Evolutionary conservation across 2,329 filamentous ascomycete species (phyloP).

Genomic region (Colletotrichum euphorbiae): DNA sequence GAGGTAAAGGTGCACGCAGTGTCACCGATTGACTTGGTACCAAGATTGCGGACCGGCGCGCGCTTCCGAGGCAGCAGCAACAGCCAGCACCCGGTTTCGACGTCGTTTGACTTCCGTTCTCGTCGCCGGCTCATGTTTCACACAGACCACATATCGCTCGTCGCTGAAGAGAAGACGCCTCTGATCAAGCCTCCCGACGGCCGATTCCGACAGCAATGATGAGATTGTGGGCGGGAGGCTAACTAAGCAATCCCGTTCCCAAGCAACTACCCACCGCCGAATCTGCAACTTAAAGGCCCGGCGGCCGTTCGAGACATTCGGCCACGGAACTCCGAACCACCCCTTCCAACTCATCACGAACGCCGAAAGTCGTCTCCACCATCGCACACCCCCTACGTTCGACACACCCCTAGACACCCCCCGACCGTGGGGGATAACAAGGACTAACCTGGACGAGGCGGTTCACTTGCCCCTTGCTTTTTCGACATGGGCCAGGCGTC

Average conservation of each 20-base stretch:
- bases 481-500: conserved; percentile 20
- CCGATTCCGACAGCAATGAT: conserved; percentile 5
- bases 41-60: conserved; percentile 31
- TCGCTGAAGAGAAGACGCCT: conserved; percentile 36
- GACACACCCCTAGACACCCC: conserved; percentile 20
- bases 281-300: conserved; percentile 15
- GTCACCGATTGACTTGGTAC: conserved; percentile 13
- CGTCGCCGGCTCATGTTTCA: conserved; percentile 13
- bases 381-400: neutral
- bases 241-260: conserved; percentile 27
- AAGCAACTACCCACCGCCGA: conserved; percentile 29
- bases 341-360: conserved; percentile 16
- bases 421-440: conserved; percentile 10
- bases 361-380: conserved; percentile 26
- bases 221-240: conserved; percentile 16
- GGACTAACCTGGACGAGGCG: conserved; percentile 3
- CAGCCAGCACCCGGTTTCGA: conserved; percentile 28
- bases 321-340: conserved; percentile 37
- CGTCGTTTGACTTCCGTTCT: conserved; percentile 20
- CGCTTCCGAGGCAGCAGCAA: conserved; percentile 1
- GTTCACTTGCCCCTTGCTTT: conserved; percentile 29
- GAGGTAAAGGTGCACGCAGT: conserved; percentile 26
- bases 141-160: conserved; percentile 22
- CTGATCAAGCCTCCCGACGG: conserved; percentile 29
- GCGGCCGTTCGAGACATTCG: conserved; percentile 34